Conservation (phyloP, 441 rosid species). For the Theobroma grandiflorum region DNA sequence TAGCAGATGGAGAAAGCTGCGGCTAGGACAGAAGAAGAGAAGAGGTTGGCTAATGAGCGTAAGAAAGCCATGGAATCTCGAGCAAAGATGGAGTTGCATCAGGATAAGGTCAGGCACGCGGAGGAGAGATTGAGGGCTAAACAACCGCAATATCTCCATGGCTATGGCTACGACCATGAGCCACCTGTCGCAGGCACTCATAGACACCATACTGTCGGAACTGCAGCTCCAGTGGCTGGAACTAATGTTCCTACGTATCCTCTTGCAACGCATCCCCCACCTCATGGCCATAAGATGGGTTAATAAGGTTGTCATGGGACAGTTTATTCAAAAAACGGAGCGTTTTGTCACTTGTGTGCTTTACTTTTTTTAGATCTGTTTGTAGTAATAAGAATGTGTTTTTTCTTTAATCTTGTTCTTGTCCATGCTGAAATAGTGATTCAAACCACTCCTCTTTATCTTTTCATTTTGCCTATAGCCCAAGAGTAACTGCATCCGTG, state of each 20-base stretch:
- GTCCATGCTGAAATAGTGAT: neutral
- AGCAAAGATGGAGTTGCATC: constrained; percentile 65
- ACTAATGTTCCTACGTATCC: constrained; percentile 35
- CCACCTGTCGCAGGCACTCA: constrained; percentile 21
- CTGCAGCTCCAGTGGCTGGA: constrained; percentile 29
- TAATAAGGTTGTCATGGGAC: neutral
- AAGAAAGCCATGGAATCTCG: constrained; percentile 69
- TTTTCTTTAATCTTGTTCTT: no score
- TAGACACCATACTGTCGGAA: constrained; percentile 23
- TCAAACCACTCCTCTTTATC: neutral
- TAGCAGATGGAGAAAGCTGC: constrained; percentile 57
- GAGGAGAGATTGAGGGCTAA: constrained; percentile 48
- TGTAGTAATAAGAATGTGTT: neutral
- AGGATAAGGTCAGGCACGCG: constrained; percentile 51
- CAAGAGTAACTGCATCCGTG: no score
- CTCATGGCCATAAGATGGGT: constrained; percentile 8
- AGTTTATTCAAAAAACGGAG: neutral
- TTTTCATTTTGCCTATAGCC: no score
- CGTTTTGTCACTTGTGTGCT: neutral
- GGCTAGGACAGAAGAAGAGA: constrained; percentile 64
- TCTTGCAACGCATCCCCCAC: constrained; percentile 43
- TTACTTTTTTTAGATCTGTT: neutral
- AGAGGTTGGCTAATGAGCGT: constrained; percentile 54
- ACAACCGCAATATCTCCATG: constrained; percentile 39
- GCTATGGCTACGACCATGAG: constrained; percentile 27